Base-by-base conservation (phyloP, 2,329 filamentous ascomycete species). In the Beauveria sp. region DNA sequence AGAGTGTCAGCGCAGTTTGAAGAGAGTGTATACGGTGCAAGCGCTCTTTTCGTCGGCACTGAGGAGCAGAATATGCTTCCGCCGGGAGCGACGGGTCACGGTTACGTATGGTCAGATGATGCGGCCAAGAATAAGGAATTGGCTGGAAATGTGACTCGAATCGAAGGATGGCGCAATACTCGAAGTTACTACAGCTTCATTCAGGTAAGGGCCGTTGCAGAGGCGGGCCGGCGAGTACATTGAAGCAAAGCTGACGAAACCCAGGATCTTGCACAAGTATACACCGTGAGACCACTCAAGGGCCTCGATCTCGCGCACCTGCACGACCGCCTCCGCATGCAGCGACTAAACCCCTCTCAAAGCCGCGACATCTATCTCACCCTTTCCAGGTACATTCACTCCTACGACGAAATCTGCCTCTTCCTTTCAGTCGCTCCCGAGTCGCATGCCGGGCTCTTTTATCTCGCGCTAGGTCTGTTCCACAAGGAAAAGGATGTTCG, bases 141-240 rank as follows among this genome's bases (percentile, higher is more conserved):
- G 43, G 90, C 92, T 18, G 93, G 92, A 3, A 96, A 96, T 64
- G 91, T 95, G 52, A 91, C 90, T 62, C 84, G 95, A 61, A 96
- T 99, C 64, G 95, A 99, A 77, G 95, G 93, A 61, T 99, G 95
- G 95, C 86, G 61, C 67, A 96, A 91, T 65, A 98, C 95, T 1
- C 83, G 95, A 63, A 96, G 91, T 70, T 99, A 99, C 72, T 96
- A 96, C 76, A 92, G 90, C 66, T 98, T 91, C 71, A 93, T 98
- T 65, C 91, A 96, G 78, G 90, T 87, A 74, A 67, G 78, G 62
- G 2, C 18, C 9, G 20, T 30, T 54, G 22, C 3, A 16, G 28
- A 24, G 3, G 5, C 3, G 14, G 9, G 16, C 6, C 3, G 34
- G 42, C n/a, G 9, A 42, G 34, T 16, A 6, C 34, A 14, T 16